Percentiles rank a stretch among this genome's conserved stretches.
These are phyloP conservation scores for Pythium folliculosum DNA, from an alignment of 352 stramenopile species.

Conservation along the genomic window DNA sequence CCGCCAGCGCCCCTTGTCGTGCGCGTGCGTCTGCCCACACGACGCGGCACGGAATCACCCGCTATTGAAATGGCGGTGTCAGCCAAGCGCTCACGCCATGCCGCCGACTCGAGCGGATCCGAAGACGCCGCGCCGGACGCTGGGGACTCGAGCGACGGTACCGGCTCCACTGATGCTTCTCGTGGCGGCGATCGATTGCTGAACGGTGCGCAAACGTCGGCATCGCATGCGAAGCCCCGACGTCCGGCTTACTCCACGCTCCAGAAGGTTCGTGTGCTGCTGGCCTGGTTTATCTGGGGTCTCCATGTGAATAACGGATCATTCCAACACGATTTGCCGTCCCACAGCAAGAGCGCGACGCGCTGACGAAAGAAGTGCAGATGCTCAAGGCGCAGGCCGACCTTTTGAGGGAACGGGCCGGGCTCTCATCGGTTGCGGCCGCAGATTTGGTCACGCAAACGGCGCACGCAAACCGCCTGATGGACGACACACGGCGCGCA, in stretches of 20 bases:
- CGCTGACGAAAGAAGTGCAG: neutral
- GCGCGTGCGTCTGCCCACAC: neutral
- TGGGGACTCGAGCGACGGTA: neutral
- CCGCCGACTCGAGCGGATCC: neutral
- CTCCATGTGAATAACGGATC: neutral
- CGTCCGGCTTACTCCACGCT: neutral
- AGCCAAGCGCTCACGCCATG: no score
- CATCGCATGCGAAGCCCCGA: neutral
- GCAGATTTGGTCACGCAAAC: neutral
- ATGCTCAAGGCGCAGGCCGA: constrained; percentile 2
- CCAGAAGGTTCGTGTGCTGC: neutral
- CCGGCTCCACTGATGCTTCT: no score
- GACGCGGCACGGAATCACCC: no score
- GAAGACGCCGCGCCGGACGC: neutral
- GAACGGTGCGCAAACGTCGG: no score
- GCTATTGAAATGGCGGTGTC: no score
- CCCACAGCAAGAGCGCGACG: neutral
- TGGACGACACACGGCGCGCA: neutral
- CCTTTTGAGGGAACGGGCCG: neutral
- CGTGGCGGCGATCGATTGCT: neutral
- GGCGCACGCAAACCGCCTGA: neutral
- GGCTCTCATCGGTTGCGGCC: neutral
- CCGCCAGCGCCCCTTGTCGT: neutral
- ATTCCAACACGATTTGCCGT: neutral
- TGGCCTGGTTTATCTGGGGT: neutral